A percentile compares a stretch with the other conserved stretches of the same genome.
Evolutionary conservation across 2,329 filamentous ascomycete genomes (phyloP).

Genomic region (Paracamarosporium sp.): DNA sequence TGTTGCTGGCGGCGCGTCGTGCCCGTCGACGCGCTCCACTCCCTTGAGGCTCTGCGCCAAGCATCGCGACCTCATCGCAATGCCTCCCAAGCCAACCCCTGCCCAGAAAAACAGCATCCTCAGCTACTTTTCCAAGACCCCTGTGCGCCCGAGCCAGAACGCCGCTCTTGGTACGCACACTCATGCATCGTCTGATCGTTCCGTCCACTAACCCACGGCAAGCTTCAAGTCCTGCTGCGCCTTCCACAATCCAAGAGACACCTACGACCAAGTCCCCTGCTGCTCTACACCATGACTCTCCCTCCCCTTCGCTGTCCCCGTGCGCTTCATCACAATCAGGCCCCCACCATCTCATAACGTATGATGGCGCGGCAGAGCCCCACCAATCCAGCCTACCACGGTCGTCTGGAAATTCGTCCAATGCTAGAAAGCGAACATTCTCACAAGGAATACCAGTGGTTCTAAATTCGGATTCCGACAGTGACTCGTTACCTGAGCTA

Average conservation of each 20-base stretch:
- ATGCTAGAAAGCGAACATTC: slow-evolving; percentile 57
- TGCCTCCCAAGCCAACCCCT: slow-evolving; percentile 18
- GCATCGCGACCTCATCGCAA: slow-evolving; percentile 7
- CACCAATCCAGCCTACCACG: slow-evolving; percentile 28
- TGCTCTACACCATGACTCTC: neutral
- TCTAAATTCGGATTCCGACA: slow-evolving; percentile 75
- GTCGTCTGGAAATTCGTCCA: slow-evolving; percentile 32
- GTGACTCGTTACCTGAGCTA: slow-evolving; percentile 58
- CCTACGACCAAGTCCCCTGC: neutral
- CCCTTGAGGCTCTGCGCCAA: slow-evolving; percentile 10
- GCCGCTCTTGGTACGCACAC: slow-evolving; percentile 24
- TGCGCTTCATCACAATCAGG: neutral
- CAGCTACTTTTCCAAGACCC: slow-evolving; percentile 54
- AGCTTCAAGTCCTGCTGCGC: neutral
- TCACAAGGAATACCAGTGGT: slow-evolving; percentile 61
- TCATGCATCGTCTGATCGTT: neutral
- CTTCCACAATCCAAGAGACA: neutral
- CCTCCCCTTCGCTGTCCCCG: neutral
- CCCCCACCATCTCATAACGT: slow-evolving; percentile 7
- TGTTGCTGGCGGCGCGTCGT: slow-evolving; percentile 8
- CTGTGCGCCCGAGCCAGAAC: slow-evolving; percentile 20
- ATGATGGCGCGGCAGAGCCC: slow-evolving; percentile 5
- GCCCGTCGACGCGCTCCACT: neutral
- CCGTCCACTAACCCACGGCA: neutral
- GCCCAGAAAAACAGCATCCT: slow-evolving; percentile 46